These are phyloP conservation scores for Hymenoscyphus occultus DNA, from an alignment of 2,329 filamentous ascomycete species.

Conservation along the genomic window DNA sequence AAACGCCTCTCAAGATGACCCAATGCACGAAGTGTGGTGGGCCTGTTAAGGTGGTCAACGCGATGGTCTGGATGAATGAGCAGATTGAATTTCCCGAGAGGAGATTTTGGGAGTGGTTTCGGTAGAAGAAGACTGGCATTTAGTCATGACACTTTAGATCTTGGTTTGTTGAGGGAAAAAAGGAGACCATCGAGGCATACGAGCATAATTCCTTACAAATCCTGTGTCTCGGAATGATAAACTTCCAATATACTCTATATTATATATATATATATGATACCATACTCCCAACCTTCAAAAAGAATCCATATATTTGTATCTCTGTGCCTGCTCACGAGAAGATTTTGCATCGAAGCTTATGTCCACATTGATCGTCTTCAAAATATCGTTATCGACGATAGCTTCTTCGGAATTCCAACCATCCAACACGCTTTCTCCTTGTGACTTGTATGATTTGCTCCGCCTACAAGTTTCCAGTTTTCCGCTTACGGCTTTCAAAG, in stretches of 20 bases:
- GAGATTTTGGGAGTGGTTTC: neutral
- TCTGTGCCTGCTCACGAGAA: neutral
- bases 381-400: neutral
- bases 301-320: neutral
- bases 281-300: neutral
- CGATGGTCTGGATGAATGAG: neutral
- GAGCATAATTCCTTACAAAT: neutral
- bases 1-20: neutral
- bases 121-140: neutral
- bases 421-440: constrained; percentile 3
- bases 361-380: neutral
- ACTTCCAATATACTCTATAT: neutral
- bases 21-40: neutral
- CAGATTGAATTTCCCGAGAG: neutral
- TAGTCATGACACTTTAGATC: neutral
- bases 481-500: neutral
- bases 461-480: neutral
- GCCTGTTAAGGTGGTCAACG: neutral
- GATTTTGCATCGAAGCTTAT: neutral
- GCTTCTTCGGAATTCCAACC: neutral
- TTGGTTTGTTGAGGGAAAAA: neutral
- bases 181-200: neutral
- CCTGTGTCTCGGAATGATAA: neutral
- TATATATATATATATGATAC: neutral
- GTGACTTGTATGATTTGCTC: neutral